Evolutionary conservation across 2,329 filamentous ascomycete species (phyloP), one percentile per base, ranked within the genome.

Genomic region (Paecilomyces dactylethromorphus): DNA sequence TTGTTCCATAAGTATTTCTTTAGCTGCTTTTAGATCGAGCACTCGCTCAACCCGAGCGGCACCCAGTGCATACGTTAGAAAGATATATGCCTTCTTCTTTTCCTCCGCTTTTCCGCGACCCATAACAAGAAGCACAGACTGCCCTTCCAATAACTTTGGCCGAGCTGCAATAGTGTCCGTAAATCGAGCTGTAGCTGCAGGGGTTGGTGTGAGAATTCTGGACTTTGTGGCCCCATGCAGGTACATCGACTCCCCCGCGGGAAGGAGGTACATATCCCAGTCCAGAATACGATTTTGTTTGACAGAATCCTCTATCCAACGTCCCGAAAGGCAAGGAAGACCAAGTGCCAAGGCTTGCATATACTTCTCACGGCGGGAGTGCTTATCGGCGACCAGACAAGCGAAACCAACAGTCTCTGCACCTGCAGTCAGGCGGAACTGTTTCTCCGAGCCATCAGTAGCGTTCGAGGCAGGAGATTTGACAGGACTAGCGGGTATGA

Each of bases 261-360:
- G 91, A 0, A 99, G 84, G 0, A 97, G 82, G 68, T 96, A 97
- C 0, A 87, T 84, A 7, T 82, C 78, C 89, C 92, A 97, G 56
- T 89, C 84, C 0, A 95, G 75, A 0, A 93, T 74, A 7, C 76
- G 70, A 5, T 80, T 78, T 32, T 84, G 84, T 0, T 80, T 73
- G 2, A 93, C 73, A 62, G 90, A 96, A 55, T 89, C 83, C 26
- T 84, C 81, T 54, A 96, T 79, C 93, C 94, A 99, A 57, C 87
- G 87, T 5, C 86, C 83, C 5, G 91, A 88, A 1, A 99, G 80
- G 67, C 92, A 96, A 0, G 94, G 94, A 0, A 99, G 76, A 0
- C 91, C 91, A 0, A 99, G 83, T 0, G 94, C 92, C 1, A 99
- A 83, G 0, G 94, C 94, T 75, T 97, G 92, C 81, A 97, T 90